Evolutionary conservation across 345 rosid species (phyloP), one percentile per base, ranked within the genome.

Genomic region (Bretschneidera sinensis): DNA sequence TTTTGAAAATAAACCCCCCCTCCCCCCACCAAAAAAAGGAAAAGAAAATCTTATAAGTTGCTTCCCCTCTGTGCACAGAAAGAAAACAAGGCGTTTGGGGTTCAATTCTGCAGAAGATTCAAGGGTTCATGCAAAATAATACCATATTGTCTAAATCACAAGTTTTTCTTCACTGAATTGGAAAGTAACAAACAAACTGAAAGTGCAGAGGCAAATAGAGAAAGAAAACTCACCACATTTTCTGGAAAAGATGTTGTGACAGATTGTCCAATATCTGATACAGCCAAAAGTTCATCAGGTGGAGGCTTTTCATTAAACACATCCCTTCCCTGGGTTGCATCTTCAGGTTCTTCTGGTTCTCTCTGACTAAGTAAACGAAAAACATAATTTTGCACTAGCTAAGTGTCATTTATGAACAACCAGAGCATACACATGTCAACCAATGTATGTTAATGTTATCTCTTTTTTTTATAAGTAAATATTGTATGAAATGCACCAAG

Each of bases 291-390:
- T 77, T 94, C 99, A 78, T 94, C 97, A 20, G 96, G 78, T 21
- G 97, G 92, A 54, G 99, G 99, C 79, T 94, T 94, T 77, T 94
- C 99, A 67, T 91, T 91, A 67, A 94, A 88, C 60, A 88, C 91
- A 49, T 85, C 95, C 60, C 99, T 91, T 47, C 99, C 97, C 71
- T 94, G 89, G 56, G 85, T 88, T 59, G 95, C 81, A 73, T 94
- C 99, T 69, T 88, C 97, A 59, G 97, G 91, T 70, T 94, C 99
- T 81, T 86, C 97, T 11, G 99, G 97, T 78, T 86, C 99, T 83
- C 99, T 84, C 70, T 77, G 88, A 76, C 95, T 89, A 62, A 69
- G 57, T 31, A 63, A 47, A 65, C 24, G 58, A 72, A 43, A 65
- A 55, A 56, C 33, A 2, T 62, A 61, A 66, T 25, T 63, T 63